These are phyloP conservation scores for Sporothrix brasiliensis DNA, from an alignment of 2,329 filamentous ascomycete genomes.

Conservation along the genomic window DNA sequence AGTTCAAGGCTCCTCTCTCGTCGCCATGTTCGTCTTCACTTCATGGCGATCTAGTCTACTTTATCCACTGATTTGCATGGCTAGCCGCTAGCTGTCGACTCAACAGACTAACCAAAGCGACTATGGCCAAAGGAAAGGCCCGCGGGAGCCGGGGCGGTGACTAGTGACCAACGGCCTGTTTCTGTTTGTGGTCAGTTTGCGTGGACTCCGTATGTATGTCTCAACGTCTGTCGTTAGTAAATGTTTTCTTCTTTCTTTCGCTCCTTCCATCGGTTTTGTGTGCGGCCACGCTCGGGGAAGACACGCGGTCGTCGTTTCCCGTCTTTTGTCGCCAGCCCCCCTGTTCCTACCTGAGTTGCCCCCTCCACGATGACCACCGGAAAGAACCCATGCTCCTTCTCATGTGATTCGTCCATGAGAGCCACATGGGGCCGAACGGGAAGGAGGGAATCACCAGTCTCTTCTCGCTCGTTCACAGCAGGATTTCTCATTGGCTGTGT, in stretches of 20 bases:
- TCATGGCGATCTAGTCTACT: neutral
- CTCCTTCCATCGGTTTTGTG: slow-evolving; percentile 11
- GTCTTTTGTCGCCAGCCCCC: neutral
- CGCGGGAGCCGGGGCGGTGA: slow-evolving; percentile 25
- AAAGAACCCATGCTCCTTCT: slow-evolving; percentile 8
- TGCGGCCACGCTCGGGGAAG: slow-evolving; percentile 8
- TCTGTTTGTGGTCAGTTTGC: slow-evolving; percentile 16
- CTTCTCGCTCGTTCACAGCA: slow-evolving; percentile 14
- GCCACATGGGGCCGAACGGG: slow-evolving; percentile 14
- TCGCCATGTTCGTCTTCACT: neutral
- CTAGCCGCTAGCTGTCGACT: slow-evolving; percentile 7
- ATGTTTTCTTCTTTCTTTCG: neutral
- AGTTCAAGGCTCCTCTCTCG: neutral
- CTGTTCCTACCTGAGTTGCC: neutral
- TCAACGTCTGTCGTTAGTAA: neutral
- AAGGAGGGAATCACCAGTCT: slow-evolving; percentile 26
- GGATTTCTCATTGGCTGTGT: slow-evolving; percentile 27
- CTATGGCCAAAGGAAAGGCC: slow-evolving; percentile 30
- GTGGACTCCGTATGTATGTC: neutral
- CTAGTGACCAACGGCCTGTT: slow-evolving; percentile 30
- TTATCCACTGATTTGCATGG: slow-evolving; percentile 22
- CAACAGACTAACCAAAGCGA: slow-evolving; percentile 20
- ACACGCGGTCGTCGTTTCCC: slow-evolving; percentile 21
- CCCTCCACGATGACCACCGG: neutral
- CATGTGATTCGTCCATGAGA: slow-evolving; percentile 21